phyloP scores from a whole-genome alignment of 805 yeast species.

The Kuraishia ogatae region DNA sequence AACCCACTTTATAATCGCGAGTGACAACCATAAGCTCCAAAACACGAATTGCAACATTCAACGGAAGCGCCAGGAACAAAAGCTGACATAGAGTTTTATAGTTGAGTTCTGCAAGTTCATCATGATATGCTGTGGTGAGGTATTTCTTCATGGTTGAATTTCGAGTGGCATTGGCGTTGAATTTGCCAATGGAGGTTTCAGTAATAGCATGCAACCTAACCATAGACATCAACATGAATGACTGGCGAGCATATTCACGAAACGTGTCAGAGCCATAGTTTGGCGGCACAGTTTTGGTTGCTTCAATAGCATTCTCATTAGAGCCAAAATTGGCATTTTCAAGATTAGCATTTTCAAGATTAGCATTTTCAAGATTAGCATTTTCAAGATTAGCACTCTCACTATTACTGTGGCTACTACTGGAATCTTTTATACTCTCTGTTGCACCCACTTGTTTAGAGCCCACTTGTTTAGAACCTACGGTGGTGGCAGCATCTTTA shows the following conservation, averaged over 20 bases:
- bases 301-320: too few relatives aligned
- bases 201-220: neutral
- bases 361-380: too few relatives aligned
- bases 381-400: too few relatives aligned
- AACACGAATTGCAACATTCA: constrained; percentile 6
- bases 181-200: neutral
- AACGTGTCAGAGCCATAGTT: neutral
- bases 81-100: neutral
- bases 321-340: too few relatives aligned
- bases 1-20: constrained; percentile 27
- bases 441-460: too few relatives aligned
- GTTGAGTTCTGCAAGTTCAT: neutral
- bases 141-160: neutral
- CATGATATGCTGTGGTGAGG: neutral
- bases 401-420: too few relatives aligned
- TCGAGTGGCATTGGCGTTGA: neutral
- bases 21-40: constrained; percentile 14
- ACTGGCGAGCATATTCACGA: neutral
- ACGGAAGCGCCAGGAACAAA: neutral
- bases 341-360: too few relatives aligned
- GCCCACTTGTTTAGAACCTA: too few relatives aligned
- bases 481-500: too few relatives aligned
- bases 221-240: neutral
- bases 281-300: too few relatives aligned
- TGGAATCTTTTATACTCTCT: too few relatives aligned